Conservation (phyloP, 140 eudicot genomes). For the Anethum foeniculum region DNA sequence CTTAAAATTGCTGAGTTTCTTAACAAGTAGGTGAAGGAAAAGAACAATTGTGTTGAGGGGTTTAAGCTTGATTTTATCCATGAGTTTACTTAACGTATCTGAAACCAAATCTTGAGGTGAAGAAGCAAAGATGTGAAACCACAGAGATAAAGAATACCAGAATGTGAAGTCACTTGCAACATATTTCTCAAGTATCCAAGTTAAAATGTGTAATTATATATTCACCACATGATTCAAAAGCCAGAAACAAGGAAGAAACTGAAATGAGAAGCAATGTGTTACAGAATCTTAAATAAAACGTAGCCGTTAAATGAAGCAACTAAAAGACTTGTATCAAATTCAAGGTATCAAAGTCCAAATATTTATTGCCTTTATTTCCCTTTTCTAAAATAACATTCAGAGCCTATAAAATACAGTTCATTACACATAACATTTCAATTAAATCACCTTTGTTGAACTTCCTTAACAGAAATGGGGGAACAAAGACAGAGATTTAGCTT, state of each 20-base stretch:
- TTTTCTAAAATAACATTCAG: not conserved
- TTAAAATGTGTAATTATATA: not conserved
- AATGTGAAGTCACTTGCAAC: not conserved
- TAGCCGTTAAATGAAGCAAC: slow-evolving; percentile 12
- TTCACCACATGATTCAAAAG: not conserved
- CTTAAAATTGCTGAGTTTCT: slow-evolving; percentile 31
- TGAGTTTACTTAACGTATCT: not conserved
- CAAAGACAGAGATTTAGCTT: slow-evolving; percentile 46
- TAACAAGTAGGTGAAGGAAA: slow-evolving; percentile 23
- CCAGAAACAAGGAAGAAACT: slow-evolving; percentile 4
- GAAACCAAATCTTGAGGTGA: not conserved
- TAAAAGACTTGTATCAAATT: not conserved
- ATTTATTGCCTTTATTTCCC: slow-evolving; percentile 15
- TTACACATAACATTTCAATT: not conserved
- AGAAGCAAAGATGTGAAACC: slow-evolving; percentile 6
- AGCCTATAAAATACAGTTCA: not conserved
- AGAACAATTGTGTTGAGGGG: slow-evolving; percentile 20
- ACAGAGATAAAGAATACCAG: not conserved
- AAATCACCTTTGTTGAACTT: not conserved
- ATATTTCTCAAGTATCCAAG: not conserved
- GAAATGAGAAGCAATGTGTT: slow-evolving; percentile 9
- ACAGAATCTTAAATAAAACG: slow-evolving; percentile 13
- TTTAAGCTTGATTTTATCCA: not conserved
- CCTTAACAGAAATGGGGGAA: slow-evolving; percentile 41
- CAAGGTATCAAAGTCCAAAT: slow-evolving; percentile 41